These are phyloP conservation scores for Gardenia jasminoides DNA, from an alignment of 257 asterid species.

Conservation along the genomic window DNA sequence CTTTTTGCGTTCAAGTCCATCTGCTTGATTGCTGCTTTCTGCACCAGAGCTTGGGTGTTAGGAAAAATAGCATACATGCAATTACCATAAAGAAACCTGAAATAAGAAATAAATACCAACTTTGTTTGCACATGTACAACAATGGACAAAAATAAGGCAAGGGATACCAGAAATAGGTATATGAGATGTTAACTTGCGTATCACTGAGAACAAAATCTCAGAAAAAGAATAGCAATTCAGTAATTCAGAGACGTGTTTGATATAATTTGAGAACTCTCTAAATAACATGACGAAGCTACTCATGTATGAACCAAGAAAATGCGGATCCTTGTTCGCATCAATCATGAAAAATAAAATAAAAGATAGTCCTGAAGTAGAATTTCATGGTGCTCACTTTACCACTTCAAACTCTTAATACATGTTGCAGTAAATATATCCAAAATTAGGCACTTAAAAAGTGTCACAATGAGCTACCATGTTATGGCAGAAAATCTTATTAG, in stretches of 20 bases:
- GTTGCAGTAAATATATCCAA: too few species aligned
- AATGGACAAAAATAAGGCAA: not conserved
- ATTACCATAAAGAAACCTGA: not conserved
- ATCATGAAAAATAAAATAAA: not conserved
- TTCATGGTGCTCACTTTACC: not conserved
- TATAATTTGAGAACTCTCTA: too few species aligned
- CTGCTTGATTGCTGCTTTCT: conserved; percentile 96
- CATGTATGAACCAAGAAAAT: not conserved
- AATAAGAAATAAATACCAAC: not conserved
- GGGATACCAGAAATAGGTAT: not conserved
- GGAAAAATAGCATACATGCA: not conserved
- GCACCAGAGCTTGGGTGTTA: conserved; percentile 26
- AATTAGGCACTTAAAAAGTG: too few species aligned
- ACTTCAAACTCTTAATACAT: not conserved
- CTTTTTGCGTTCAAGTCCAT: conserved; percentile 94
- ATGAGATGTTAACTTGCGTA: not conserved
- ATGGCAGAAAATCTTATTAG: too few species aligned
- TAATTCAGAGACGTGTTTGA: too few species aligned
- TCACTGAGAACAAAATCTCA: too few species aligned
- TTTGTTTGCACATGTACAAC: too few species aligned
- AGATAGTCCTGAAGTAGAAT: not conserved
- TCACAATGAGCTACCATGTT: too few species aligned
- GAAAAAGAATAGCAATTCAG: not conserved
- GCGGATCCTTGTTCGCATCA: not conserved
- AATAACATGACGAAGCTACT: not conserved